Evolutionary conservation across 2,329 filamentous ascomycete species (phyloP).

Genomic region (Microsporum canis): DNA sequence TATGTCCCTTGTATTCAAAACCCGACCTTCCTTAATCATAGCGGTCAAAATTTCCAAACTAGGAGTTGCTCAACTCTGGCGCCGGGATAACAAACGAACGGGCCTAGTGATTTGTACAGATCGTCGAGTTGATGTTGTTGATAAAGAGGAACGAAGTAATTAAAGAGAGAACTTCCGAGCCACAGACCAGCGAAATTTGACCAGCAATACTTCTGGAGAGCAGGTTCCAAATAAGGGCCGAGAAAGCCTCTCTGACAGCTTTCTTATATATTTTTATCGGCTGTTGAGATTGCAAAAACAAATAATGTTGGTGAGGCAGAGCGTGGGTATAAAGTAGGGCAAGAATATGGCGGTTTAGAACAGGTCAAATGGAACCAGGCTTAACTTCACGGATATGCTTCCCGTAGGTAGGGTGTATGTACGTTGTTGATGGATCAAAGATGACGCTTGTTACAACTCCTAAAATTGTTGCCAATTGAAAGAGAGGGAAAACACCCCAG

Average conservation of each 20-base stretch:
- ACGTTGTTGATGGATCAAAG: slow-evolving; percentile 5
- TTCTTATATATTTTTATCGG: neutral
- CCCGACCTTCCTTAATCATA: neutral
- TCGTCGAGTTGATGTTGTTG: neutral
- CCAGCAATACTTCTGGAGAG: neutral
- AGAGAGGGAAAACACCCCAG: slow-evolving; percentile 1
- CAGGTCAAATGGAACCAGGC: slow-evolving; percentile 1
- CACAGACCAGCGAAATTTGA: neutral
- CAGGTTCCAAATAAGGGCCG: neutral
- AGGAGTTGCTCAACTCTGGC: neutral
- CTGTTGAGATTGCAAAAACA: neutral
- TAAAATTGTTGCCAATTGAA: slow-evolving; percentile 1
- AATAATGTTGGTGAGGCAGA: neutral
- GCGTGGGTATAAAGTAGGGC: slow-evolving; percentile 1
- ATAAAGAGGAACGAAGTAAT: neutral
- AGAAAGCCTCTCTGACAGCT: neutral
- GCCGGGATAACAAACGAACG: neutral
- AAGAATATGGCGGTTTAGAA: slow-evolving; percentile 4
- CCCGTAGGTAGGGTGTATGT: slow-evolving; percentile 4
- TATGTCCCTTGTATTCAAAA: neutral
- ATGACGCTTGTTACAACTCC: slow-evolving; percentile 1
- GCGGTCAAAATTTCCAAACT: neutral
- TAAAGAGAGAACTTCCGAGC: neutral
- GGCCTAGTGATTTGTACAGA: neutral
- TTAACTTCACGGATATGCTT: slow-evolving; percentile 4